Conservation (phyloP, 805 yeast species). For the Pichia californica region DNA sequence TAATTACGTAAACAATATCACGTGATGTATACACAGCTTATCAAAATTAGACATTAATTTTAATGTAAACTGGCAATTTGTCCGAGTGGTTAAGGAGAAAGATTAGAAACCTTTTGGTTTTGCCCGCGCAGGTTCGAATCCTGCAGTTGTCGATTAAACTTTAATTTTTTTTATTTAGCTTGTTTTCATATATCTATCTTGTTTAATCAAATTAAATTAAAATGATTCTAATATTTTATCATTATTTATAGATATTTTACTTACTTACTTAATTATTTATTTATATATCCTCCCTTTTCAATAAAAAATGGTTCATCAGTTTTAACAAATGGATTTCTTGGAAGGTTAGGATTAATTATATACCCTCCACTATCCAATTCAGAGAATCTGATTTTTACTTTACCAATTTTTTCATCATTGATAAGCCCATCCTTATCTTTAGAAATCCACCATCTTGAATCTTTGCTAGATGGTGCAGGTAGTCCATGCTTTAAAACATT, state of each 20-base stretch:
- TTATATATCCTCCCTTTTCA: background rate
- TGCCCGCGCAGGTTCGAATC: slow-evolving; percentile 60
- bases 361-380: slow-evolving; percentile 38
- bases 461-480: slow-evolving; percentile 75
- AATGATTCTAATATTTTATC: background rate
- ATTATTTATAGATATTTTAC: too few species aligned
- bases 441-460: slow-evolving; percentile 83
- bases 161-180: slow-evolving; percentile 3
- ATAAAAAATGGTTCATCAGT: slow-evolving; percentile 51
- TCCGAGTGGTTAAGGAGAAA: slow-evolving; percentile 55
- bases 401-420: slow-evolving; percentile 17
- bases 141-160: slow-evolving; percentile 45
- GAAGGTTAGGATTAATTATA: slow-evolving; percentile 60
- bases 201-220: background rate
- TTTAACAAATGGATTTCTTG: slow-evolving; percentile 65
- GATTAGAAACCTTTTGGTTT: slow-evolving; percentile 54
- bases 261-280: too few species aligned
- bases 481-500: slow-evolving; percentile 35
- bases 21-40: too few species aligned
- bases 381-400: slow-evolving; percentile 58
- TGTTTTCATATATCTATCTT: background rate
- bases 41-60: too few species aligned
- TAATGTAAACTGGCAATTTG: slow-evolving; percentile 44
- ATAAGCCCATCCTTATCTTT: slow-evolving; percentile 42
- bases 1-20: too few species aligned